Evolutionary conservation across 352 stramenopile species (phyloP), one percentile per base, ranked within the genome.

Genomic region (Pythium brassicae): DNA sequence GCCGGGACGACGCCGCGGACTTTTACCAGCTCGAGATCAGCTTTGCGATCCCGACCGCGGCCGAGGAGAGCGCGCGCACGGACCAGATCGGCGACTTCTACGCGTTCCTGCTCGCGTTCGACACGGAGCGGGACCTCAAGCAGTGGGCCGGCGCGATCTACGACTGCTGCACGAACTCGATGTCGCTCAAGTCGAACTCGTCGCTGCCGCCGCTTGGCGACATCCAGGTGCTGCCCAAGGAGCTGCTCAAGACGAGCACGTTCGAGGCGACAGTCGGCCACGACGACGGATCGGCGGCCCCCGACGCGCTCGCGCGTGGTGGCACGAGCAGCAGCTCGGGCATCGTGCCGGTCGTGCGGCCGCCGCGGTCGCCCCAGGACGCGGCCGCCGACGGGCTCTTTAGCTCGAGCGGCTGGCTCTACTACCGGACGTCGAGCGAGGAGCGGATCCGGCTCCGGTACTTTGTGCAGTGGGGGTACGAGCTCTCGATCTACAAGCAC

Each of bases 401-500:
- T 50, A 91, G 80, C 39, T 79, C 81, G 0, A 86, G 79, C 26
- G 85, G 85, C 10, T 95, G 85, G 85, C 64, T 95, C 1, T 95
- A 90, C 54, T 95, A 95, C 49, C 81, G 83, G 26, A 93, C 81
- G 1, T 85, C 80, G 9, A 89, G 76, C 9, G 82, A 93, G 59
- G 83, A 95, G 50, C 86, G 86, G 3, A 78, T 92, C 20, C 83
- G 83, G 9, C 66, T 87, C 49, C 83, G 86, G 4, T 95, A 92
- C 61, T 95, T 95, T 50, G 84, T 95, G 35, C 83, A 92, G 51
- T 92, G 81, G 80, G 86, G 86, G 10, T 91, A 88, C 57, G 86
- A 95, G 49, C 65, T 95, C 11, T 92, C 86, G 8, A 95, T 95
- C 60, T 95, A 92, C 69, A 95, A 95, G 69, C 86, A 95, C 65